A percentile compares a stretch with the other conserved stretches of the same genome.
Evolutionary conservation across 441 rosid genomes (phyloP).

Genomic region (Metrosideros polymorpha): DNA sequence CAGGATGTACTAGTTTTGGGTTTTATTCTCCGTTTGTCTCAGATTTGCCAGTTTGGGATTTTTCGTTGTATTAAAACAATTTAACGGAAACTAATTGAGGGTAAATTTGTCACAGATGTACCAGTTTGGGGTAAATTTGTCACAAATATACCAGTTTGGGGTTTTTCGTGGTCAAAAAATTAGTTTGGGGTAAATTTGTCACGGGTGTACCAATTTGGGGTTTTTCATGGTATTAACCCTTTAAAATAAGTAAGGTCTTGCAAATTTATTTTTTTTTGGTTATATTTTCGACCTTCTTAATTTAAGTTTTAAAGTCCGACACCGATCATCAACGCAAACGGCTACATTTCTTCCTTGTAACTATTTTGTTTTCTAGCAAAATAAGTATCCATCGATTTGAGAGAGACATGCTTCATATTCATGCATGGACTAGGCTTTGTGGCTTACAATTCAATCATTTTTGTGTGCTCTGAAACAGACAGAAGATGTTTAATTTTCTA

Average conservation of each 20-base stretch:
- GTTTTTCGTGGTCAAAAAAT: too few species aligned
- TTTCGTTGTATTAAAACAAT: too few species aligned
- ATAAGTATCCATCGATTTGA: neutral
- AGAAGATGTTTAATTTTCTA: neutral
- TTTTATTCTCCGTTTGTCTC: too few species aligned
- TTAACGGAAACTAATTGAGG: too few species aligned
- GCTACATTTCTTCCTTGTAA: neutral
- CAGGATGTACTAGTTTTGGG: too few species aligned
- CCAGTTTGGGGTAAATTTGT: too few species aligned
- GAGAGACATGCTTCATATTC: neutral
- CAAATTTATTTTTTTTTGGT: neutral
- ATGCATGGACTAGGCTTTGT: neutral
- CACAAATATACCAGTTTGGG: too few species aligned
- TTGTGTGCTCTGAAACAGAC: neutral
- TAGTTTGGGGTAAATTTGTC: too few species aligned
- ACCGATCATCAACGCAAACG: neutral
- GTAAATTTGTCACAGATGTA: too few species aligned
- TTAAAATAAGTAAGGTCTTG: neutral
- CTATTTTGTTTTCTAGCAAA: neutral
- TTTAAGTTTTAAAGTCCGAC: neutral
- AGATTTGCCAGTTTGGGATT: too few species aligned
- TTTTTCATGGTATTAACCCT: too few species aligned
- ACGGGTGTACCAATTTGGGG: too few species aligned
- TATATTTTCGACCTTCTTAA: neutral
- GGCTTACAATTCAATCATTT: neutral